Conservation (phyloP, 140 eudicot species). For the Oenanthe javanica region DNA sequence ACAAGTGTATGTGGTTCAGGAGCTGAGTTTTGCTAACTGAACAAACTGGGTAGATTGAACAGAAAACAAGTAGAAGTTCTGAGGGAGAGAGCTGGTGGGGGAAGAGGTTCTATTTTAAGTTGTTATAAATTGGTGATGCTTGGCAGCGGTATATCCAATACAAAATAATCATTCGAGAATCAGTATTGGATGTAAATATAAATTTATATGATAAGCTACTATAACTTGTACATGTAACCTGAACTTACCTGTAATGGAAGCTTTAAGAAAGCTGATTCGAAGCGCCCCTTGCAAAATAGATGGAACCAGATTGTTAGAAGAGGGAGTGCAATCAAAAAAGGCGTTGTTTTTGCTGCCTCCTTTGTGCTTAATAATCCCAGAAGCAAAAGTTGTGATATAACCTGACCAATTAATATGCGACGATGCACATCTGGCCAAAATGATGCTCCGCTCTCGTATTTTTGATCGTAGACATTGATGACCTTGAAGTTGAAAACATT, state of each 20-base stretch:
- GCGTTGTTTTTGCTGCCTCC: conserved; percentile 39
- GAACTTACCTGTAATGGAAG: conserved; percentile 79
- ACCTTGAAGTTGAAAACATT: conserved; percentile 38
- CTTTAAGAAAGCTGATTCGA: conserved; percentile 55
- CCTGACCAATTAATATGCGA: conserved; percentile 59
- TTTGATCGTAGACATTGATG: conserved; percentile 83
- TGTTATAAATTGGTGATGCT: background rate
- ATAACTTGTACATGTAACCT: background rate
- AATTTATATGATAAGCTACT: background rate
- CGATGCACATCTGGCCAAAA: conserved; percentile 96
- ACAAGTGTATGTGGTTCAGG: background rate
- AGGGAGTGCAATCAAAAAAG: conserved; percentile 57
- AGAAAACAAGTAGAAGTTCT: background rate
- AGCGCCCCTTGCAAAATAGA: conserved; percentile 73
- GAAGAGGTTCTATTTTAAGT: background rate
- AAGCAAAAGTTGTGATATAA: conserved; percentile 68
- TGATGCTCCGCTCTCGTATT: conserved; percentile 82
- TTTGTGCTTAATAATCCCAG: conserved; percentile 83
- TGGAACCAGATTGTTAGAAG: conserved; percentile 87
- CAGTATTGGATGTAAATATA: background rate
- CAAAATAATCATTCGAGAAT: background rate
- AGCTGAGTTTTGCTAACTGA: background rate
- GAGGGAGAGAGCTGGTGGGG: background rate
- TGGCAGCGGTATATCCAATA: background rate
- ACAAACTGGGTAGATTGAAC: background rate